These are phyloP conservation scores for Nitzschia inconspicua DNA, from an alignment of 108 stramenopile species.

Conservation along the genomic window DNA sequence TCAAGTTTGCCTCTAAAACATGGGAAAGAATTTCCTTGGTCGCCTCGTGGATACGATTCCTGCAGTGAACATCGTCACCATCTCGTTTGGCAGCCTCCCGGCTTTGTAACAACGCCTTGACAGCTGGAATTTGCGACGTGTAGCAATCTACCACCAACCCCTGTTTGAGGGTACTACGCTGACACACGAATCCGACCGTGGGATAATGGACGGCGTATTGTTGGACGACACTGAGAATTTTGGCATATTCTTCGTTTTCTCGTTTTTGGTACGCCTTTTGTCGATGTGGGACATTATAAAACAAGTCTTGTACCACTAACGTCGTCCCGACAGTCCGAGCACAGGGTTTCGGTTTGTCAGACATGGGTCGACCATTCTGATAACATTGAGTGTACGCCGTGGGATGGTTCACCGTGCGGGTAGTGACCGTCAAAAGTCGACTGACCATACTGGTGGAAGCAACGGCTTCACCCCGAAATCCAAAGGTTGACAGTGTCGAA, in stretches of 20 bases:
- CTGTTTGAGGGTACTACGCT: conserved; percentile 15
- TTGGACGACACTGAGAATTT: conserved; percentile 80
- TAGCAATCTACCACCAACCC: conserved; percentile 50
- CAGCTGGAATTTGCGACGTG: conserved; percentile 47
- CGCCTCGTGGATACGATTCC: conserved; percentile 18
- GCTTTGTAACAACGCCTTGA: conserved; percentile 37
- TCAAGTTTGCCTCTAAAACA: conserved; percentile 66
- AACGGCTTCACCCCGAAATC: conserved; percentile 97
- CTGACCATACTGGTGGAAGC: conserved; percentile 77
- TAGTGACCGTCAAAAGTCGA: conserved; percentile 40
- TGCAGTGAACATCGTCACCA: background rate
- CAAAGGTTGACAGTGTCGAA: conserved; percentile 78
- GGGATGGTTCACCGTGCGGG: conserved; percentile 18
- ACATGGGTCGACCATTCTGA: conserved; percentile 64
- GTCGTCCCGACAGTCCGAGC: conserved; percentile 91
- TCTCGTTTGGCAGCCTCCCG: background rate
- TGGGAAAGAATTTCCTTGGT: conserved; percentile 76
- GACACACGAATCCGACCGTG: conserved; percentile 86
- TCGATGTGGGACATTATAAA: conserved; percentile 94
- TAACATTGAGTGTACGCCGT: conserved; percentile 79
- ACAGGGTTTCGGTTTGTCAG: conserved; percentile 61
- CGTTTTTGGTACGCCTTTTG: conserved; percentile 62
- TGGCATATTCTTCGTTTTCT: conserved; percentile 82
- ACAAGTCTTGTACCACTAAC: conserved; percentile 92
- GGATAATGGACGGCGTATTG: conserved; percentile 91